Evolutionary conservation across 805 yeast genomes (phyloP).

Genomic region (Helenozyma baotianmanensis): DNA sequence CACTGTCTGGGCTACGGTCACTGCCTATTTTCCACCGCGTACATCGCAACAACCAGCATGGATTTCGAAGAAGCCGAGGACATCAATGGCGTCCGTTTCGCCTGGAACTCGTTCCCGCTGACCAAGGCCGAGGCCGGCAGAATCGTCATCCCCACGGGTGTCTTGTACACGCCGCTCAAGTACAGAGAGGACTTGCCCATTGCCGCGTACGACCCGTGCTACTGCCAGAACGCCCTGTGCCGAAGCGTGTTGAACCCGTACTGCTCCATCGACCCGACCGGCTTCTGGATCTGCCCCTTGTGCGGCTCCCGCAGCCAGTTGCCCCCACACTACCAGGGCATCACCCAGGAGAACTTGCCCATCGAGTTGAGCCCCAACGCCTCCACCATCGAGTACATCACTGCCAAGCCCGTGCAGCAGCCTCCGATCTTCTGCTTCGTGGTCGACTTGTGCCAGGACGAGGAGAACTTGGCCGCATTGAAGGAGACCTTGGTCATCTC

Average conservation of each 20-base stretch:
- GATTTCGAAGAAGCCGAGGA: conserved; percentile 43
- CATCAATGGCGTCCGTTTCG: conserved; percentile 40
- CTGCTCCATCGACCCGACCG: conserved; percentile 71
- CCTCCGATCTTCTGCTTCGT: conserved; percentile 88
- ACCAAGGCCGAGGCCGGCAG: conserved; percentile 85
- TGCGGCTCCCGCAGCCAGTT: conserved; percentile 75
- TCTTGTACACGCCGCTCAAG: conserved; percentile 91
- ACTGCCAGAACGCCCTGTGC: conserved; percentile 74
- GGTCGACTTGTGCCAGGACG: conserved; percentile 85
- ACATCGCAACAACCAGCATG: conserved; percentile 17
- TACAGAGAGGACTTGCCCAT: conserved; percentile 70
- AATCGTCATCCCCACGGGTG: conserved; percentile 90
- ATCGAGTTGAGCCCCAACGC: conserved; percentile 65
- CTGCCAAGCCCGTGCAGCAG: conserved; percentile 70
- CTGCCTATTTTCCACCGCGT: background rate
- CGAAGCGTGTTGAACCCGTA: conserved; percentile 84
- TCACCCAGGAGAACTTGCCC: conserved; percentile 74
- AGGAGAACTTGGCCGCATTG: conserved; percentile 77
- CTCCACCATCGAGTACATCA: conserved; percentile 80
- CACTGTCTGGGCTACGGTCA: background rate
- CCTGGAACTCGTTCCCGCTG: conserved; percentile 75
- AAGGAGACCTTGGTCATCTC: conserved; percentile 76
- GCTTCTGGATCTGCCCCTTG: conserved; percentile 84
- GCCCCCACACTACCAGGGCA: conserved; percentile 76
- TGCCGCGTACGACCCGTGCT: conserved; percentile 80